Conservation (phyloP, 2,329 filamentous ascomycete species). For the Dactylellina leptospora region DNA sequence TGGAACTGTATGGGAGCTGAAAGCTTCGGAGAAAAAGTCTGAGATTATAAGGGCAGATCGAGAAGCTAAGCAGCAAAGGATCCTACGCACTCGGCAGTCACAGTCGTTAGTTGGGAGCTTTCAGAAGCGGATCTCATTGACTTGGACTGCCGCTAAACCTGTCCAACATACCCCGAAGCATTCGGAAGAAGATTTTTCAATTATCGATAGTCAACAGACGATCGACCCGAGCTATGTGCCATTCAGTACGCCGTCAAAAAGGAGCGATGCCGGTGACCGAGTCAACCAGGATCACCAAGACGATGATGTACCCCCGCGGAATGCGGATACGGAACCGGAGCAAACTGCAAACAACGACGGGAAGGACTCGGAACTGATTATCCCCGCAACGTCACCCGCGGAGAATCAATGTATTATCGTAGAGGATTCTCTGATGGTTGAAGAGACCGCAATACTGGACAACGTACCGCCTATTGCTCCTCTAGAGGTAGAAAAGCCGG, state of each 20-base stretch:
- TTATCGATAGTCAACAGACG: conserved; percentile 35
- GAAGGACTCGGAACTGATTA: background rate
- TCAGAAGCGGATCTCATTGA: conserved; percentile 4
- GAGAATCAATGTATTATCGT: background rate
- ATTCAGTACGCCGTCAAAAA: background rate
- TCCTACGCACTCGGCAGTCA: background rate
- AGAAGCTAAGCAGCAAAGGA: conserved; percentile 9
- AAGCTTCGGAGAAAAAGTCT: conserved; percentile 23
- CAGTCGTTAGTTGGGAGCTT: background rate
- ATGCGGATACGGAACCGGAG: background rate
- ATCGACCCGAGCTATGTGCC: conserved; percentile 1
- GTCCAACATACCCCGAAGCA: conserved; percentile 3
- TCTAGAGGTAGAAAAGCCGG: background rate
- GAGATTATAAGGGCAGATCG: conserved; percentile 14
- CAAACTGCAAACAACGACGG: background rate
- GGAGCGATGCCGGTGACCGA: background rate
- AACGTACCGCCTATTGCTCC: background rate
- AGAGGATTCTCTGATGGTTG: background rate
- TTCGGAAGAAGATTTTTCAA: conserved; percentile 11
- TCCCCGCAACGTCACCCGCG: conserved; percentile 10
- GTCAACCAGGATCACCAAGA: no score
- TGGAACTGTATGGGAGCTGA: conserved; percentile 30
- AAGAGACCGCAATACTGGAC: background rate
- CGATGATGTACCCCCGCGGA: background rate
- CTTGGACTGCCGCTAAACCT: conserved; percentile 14